A percentile compares a stretch with the other conserved stretches of the same genome.
Evolutionary conservation across 805 yeast genomes (phyloP).

Genomic region (Saccharomycopsis olivae): DNA sequence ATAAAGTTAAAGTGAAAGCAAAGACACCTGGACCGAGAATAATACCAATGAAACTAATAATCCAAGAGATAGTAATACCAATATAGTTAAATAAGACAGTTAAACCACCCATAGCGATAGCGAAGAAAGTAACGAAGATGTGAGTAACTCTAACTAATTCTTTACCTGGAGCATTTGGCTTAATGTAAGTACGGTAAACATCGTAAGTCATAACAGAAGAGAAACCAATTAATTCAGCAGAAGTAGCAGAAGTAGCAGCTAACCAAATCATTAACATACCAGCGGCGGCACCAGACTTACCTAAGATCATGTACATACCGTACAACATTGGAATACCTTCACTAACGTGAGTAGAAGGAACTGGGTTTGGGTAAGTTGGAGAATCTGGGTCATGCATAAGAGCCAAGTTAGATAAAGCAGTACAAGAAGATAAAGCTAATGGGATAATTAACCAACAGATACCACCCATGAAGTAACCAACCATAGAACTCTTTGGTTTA

Average conservation of each 20-base stretch:
- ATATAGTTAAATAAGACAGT: slow-evolving; percentile 29
- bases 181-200: slow-evolving; percentile 33
- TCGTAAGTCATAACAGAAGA: slow-evolving; percentile 35
- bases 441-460: slow-evolving; percentile 32
- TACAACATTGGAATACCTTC: slow-evolving; percentile 33
- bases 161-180: slow-evolving; percentile 31
- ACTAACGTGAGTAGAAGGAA: slow-evolving; percentile 27
- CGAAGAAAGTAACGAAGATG: slow-evolving; percentile 31
- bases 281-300: slow-evolving; percentile 32
- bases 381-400: slow-evolving; percentile 25
- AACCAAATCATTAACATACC: slow-evolving; percentile 32
- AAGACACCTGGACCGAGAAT: slow-evolving; percentile 32
- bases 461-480: slow-evolving; percentile 30
- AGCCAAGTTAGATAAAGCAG: slow-evolving; percentile 30
- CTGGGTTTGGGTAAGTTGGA: slow-evolving; percentile 22
- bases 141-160: slow-evolving; percentile 34
- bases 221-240: slow-evolving; percentile 31
- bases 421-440: slow-evolving; percentile 26
- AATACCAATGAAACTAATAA: slow-evolving; percentile 31
- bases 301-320: slow-evolving; percentile 29
- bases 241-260: slow-evolving; percentile 31
- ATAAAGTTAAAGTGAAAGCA: slow-evolving; percentile 28
- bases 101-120: slow-evolving; percentile 29
- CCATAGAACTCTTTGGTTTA: slow-evolving; percentile 24
- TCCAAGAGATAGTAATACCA: slow-evolving; percentile 29